Conservation (phyloP, 768 basidiomycete species). For the Tulasnella sp. region DNA sequence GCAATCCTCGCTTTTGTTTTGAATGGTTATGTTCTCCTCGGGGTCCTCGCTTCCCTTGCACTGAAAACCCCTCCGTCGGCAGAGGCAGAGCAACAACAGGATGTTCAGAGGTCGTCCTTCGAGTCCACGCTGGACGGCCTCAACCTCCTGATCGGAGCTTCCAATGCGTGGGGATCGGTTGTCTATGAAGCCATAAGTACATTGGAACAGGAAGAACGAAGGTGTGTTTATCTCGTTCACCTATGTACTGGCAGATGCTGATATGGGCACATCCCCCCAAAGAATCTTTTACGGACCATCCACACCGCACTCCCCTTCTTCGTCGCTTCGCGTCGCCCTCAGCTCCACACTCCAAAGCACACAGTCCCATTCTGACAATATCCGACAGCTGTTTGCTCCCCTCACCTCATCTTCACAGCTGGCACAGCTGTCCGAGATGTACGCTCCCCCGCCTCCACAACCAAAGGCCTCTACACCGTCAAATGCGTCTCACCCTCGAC, state of each 20-base stretch:
- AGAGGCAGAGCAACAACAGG: neutral
- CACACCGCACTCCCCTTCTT: conserved; percentile 40
- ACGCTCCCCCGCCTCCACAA: conserved; percentile 63
- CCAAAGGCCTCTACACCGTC: conserved; percentile 1
- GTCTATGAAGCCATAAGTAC: conserved; percentile 55
- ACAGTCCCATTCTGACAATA: conserved; percentile 69
- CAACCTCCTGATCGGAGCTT: conserved; percentile 54
- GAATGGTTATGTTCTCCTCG: conserved; percentile 6
- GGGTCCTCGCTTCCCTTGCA: neutral
- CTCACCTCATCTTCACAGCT: conserved; percentile 60
- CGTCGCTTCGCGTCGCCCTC: conserved; percentile 54
- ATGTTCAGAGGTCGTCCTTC: neutral
- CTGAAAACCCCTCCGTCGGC: conserved; percentile 3
- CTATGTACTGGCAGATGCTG: neutral
- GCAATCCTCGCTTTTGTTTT: neutral
- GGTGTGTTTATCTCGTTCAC: conserved; percentile 30
- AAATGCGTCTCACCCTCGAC: neutral
- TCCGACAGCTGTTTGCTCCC: conserved; percentile 66
- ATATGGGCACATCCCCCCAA: neutral
- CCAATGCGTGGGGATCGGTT: conserved; percentile 60
- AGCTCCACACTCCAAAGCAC: conserved; percentile 65
- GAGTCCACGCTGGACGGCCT: conserved; percentile 54
- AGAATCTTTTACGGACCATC: conserved; percentile 31
- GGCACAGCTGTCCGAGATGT: conserved; percentile 79
- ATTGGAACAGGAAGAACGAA: conserved; percentile 60